Evolutionary conservation across 176 grass and related monocot species (phyloP).

Genomic region (Oryza punctata): DNA sequence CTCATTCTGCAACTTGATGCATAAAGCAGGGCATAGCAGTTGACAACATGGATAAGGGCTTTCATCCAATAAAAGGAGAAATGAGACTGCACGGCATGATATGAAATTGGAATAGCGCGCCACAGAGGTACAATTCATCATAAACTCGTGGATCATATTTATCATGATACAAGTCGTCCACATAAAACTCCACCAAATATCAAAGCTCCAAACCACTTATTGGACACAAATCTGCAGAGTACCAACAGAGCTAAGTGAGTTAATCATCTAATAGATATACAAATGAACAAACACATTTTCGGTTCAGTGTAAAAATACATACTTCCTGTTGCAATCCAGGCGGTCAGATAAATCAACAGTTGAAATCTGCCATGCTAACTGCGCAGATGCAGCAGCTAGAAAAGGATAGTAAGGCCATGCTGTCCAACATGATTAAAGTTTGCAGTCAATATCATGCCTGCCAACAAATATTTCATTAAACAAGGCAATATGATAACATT

Average conservation of each 20-base stretch:
- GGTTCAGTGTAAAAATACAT: constrained; percentile 32
- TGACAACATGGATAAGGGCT: too few species aligned
- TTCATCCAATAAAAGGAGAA: not conserved
- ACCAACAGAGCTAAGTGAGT: constrained; percentile 16
- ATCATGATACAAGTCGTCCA: constrained; percentile 65
- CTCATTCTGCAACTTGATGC: not conserved
- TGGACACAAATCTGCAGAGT: constrained; percentile 73
- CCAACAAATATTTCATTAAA: not conserved
- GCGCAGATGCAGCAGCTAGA: constrained; percentile 59
- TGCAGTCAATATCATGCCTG: constrained; percentile 25
- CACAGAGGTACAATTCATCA: not conserved
- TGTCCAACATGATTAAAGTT: constrained; percentile 48
- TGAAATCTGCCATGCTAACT: constrained; percentile 78
- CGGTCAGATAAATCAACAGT: constrained; percentile 68
- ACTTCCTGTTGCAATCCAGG: constrained; percentile 80
- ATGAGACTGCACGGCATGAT: not conserved
- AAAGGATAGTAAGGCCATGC: constrained; percentile 85
- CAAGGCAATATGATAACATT: not conserved
- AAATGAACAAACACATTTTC: not conserved
- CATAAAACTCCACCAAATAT: constrained; percentile 72
- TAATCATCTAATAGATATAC: not conserved
- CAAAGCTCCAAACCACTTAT: constrained; percentile 93
- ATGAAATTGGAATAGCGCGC: not conserved
- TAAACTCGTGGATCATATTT: not conserved
- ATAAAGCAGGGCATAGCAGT: not conserved